Percentiles rank a stretch among this genome's conserved stretches.
Evolutionary conservation across 805 yeast species (phyloP).

Genomic region (Cyberlindnera lachancei): DNA sequence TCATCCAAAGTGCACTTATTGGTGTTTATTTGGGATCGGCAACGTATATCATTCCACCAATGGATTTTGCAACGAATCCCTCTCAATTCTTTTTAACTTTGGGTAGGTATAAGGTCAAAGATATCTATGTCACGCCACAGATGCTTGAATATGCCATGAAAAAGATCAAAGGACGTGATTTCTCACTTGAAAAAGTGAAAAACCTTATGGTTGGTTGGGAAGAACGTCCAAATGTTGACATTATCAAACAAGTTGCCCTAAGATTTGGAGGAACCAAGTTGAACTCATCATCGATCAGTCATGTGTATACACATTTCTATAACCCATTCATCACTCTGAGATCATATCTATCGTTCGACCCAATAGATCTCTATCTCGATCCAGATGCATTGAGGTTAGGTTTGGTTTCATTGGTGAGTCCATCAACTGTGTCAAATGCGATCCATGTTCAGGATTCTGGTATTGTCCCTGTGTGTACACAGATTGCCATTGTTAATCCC

Average conservation of each 20-base stretch:
- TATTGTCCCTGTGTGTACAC: constrained; percentile 91
- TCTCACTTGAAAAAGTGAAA: constrained; percentile 49
- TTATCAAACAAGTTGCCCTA: constrained; percentile 50
- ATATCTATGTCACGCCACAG: constrained; percentile 76
- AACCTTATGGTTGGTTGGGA: constrained; percentile 81
- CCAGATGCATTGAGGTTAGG: constrained; percentile 90
- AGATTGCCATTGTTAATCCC: constrained; percentile 90
- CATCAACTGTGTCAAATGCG: constrained; percentile 58
- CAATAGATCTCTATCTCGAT: constrained; percentile 80
- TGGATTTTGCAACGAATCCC: constrained; percentile 72
- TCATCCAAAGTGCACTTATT: constrained; percentile 72
- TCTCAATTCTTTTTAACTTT: constrained; percentile 59
- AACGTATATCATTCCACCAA: constrained; percentile 72
- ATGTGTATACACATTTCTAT: constrained; percentile 69
- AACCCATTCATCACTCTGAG: constrained; percentile 82
- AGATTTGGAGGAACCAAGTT: constrained; percentile 59
- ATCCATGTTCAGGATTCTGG: constrained; percentile 89
- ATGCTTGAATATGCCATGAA: constrained; percentile 72
- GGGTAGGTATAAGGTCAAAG: constrained; percentile 75
- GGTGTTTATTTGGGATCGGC: constrained; percentile 86
- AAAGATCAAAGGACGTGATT: constrained; percentile 48
- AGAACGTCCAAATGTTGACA: constrained; percentile 60
- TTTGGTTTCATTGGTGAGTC: constrained; percentile 69
- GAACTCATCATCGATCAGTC: constrained; percentile 61
- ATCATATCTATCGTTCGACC: constrained; percentile 82